Evolutionary conservation across 2,329 filamentous ascomycete genomes (phyloP), one percentile per base, ranked within the genome.

Genomic region (Sclerotinia spermophila): DNA sequence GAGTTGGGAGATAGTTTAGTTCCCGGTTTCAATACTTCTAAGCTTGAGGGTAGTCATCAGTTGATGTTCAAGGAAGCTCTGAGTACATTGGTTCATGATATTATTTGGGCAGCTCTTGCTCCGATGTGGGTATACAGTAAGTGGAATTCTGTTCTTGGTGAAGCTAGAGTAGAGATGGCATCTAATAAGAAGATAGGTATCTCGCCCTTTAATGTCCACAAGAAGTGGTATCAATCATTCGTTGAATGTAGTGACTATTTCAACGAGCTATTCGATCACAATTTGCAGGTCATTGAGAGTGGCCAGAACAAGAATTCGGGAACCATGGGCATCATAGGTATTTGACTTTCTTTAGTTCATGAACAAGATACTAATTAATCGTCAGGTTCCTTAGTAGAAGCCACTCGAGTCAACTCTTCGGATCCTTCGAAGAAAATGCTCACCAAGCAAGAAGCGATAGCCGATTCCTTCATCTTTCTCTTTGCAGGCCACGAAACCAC

Each of bases 401-500:
- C 83, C 17, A 83, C 82, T 48, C 83, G 83, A 21, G 83, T 86
- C 81, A 84, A 86, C 82, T 85, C 84, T 21, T 79, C 35, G 6
- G 24, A 60, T 11, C 13, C 35, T 38, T 60, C 35, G 15, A 60
- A 60, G 33, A 60, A n/a, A n/a, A 60, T 60, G 35, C 56, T 91
- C 24, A 83, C 81, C 5, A 86, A 89, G 73, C 83, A 84, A 11
- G 90, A 94, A 69, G 89, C 94, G 71, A 81, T 92, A 42, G 90
- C 91, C 68, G 93, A 94, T 77, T 88, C 90, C 30, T 90, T 90
- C 73, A 83, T 90, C 75, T 87, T 89, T 80, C 83, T 87, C 72
- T 83, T 94, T 1, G 92, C 92, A 0, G 92, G 92, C 19, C 92
- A 95, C 79, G 92, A 96, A 80, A 94, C 92, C 1, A 91, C 91